A percentile compares a stretch with the other conserved stretches of the same genome.
Evolutionary conservation across 208 protist genomes (phyloP).

Genomic region (Spironucleus salmonicida): DNA sequence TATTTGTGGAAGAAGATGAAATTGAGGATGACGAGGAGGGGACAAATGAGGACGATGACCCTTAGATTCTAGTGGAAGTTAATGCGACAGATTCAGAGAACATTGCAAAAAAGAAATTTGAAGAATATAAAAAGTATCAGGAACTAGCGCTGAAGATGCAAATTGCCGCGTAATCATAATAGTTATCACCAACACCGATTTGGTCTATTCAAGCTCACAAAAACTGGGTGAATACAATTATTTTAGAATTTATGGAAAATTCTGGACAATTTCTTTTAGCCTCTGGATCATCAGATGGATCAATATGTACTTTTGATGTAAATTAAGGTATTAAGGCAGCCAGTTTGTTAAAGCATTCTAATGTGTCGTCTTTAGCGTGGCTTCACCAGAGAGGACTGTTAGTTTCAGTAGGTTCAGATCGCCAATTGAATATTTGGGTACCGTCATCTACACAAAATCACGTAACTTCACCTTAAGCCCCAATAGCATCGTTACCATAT

Average conservation of each 20-base stretch:
- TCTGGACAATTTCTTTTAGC: background rate
- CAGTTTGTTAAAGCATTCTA: background rate
- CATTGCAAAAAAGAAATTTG: background rate
- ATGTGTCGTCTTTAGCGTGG: background rate
- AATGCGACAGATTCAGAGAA: background rate
- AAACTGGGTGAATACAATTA: background rate
- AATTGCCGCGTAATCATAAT: background rate
- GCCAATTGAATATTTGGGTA: background rate
- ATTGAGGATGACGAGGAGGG: background rate
- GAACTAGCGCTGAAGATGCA: background rate
- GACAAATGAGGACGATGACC: background rate
- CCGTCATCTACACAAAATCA: background rate
- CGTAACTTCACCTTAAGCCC: background rate
- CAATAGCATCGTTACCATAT: background rate
- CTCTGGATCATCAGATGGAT: background rate
- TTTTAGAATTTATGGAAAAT: background rate
- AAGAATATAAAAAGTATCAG: background rate
- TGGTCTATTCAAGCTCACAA: background rate
- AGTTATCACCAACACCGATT: background rate
- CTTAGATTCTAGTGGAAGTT: background rate
- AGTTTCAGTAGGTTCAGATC: background rate
- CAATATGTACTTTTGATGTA: background rate
- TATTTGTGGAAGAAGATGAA: background rate
- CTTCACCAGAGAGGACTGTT: background rate
- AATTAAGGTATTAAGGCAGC: background rate